These are phyloP conservation scores for Fusarium sp. DNA, from an alignment of 2,329 filamentous ascomycete species.

Conservation along the genomic window DNA sequence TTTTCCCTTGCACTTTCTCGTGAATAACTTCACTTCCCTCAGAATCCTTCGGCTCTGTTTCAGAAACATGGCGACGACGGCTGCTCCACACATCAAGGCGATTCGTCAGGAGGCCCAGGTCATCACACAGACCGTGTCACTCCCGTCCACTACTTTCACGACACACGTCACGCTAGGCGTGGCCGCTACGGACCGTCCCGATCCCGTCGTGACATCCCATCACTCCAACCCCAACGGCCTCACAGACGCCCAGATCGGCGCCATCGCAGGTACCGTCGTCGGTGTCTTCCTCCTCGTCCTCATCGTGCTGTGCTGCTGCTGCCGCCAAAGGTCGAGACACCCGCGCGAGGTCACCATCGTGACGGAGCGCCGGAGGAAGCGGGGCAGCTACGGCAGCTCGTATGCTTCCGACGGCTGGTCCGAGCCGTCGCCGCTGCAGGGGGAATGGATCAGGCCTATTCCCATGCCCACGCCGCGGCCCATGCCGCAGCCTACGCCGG, in stretches of 20 bases:
- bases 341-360: constrained; percentile 11
- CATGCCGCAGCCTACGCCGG: constrained; percentile 17
- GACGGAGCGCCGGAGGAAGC: constrained; percentile 1
- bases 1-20: constrained; percentile 33
- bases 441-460: constrained; percentile 18
- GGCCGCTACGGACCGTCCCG: constrained; percentile 28
- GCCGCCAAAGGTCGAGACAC: constrained; percentile 41
- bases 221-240: constrained; percentile 46
- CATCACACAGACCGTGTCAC: constrained; percentile 57
- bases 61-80: constrained; percentile 14
- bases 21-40: constrained; percentile 37
- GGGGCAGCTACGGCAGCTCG: constrained; percentile 32
- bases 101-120: constrained; percentile 49
- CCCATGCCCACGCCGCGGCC: constrained; percentile 20
- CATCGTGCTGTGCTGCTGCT: constrained; percentile 54
- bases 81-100: constrained; percentile 33
- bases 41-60: neutral
- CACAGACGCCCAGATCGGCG: constrained; percentile 57
- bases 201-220: constrained; percentile 29
- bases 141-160: constrained; percentile 55
- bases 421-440: constrained; percentile 13
- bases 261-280: constrained; percentile 58
- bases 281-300: constrained; percentile 56
- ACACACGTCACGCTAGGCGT: constrained; percentile 53
- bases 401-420: constrained; percentile 35